phyloP scores from a whole-genome alignment of 257 asterid genomes.

The Salvia rosmarinus region DNA sequence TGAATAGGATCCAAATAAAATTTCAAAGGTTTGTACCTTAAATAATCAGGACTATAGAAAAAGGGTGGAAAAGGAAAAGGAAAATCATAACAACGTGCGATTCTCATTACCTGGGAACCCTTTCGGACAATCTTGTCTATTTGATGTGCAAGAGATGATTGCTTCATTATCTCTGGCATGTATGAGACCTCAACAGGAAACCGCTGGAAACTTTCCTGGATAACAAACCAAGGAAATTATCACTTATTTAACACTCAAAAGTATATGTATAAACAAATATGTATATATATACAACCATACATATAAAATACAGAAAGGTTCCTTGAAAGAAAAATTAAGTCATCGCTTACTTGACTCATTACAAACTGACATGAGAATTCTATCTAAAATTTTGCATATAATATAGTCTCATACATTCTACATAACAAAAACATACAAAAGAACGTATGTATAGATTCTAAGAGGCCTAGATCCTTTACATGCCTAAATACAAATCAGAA shows the following conservation, averaged over 20 bases:
- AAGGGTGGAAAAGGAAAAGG: too few relatives aligned
- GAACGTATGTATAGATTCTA: too few relatives aligned
- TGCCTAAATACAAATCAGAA: conserved; percentile 18
- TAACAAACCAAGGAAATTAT: conserved; percentile 18
- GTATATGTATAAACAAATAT: not conserved
- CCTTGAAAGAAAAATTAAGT: not conserved
- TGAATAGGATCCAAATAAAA: conserved; percentile 8
- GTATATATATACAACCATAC: not conserved
- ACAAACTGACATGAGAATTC: too few relatives aligned
- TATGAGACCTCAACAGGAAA: conserved; percentile 80
- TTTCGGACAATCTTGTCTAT: conserved; percentile 79
- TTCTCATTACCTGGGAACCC: conserved; percentile 72
- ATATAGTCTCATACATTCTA: too few relatives aligned
- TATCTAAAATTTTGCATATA: too few relatives aligned
- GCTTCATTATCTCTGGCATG: conserved; percentile 82
- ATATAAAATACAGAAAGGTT: not conserved
- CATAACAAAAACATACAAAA: too few relatives aligned
- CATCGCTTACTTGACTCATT: not conserved
- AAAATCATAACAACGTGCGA: not conserved
- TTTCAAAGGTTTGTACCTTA: not conserved
- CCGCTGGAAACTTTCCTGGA: conserved; percentile 86
- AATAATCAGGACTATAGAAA: not conserved
- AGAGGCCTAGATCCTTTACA: conserved; percentile 1
- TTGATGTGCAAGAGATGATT: conserved; percentile 90
- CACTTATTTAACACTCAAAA: conserved; percentile 2